Evolutionary conservation across 2,329 filamentous ascomycete genomes (phyloP).

Genomic region (Lithohypha guttulata): DNA sequence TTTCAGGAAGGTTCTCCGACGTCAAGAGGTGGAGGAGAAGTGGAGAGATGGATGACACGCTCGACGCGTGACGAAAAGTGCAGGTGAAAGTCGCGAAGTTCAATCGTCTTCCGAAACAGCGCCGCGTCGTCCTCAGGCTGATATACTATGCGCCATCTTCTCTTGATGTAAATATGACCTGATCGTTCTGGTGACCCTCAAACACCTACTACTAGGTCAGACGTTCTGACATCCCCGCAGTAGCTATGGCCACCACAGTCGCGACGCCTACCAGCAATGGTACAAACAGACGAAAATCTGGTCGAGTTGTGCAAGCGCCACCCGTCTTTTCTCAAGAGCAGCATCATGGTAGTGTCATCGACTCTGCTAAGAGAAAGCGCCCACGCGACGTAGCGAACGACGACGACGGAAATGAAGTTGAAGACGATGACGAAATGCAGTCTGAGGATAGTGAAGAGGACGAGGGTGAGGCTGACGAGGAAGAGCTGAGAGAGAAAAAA

Average conservation of each 20-base stretch:
- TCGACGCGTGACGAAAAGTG: too few species aligned
- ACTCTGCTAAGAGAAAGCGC: constrained; percentile 42
- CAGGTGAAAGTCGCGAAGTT: too few species aligned
- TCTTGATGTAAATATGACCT: too few species aligned
- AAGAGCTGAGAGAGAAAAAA: constrained; percentile 37
- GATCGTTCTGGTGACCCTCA: too few species aligned
- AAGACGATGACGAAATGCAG: constrained; percentile 20
- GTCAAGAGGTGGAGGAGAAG: too few species aligned
- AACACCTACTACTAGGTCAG: too few species aligned
- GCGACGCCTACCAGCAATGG: constrained; percentile 5
- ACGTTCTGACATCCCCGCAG: too few species aligned
- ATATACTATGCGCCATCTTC: too few species aligned
- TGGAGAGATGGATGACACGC: too few species aligned
- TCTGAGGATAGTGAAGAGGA: constrained; percentile 22
- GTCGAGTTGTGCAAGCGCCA: constrained; percentile 33
- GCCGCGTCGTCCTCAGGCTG: too few species aligned
- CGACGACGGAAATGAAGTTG: constrained; percentile 22
- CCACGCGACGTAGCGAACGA: constrained; percentile 27
- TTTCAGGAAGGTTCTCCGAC: too few species aligned
- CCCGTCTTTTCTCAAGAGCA: constrained; percentile 32
- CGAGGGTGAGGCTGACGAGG: constrained; percentile 35
- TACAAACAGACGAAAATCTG: constrained; percentile 34
- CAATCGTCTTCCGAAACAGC: too few species aligned
- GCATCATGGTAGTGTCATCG: constrained; percentile 23
- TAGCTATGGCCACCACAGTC: constrained; percentile 1